phyloP scores from a whole-genome alignment of 805 yeast genomes.

The Candida orba region DNA sequence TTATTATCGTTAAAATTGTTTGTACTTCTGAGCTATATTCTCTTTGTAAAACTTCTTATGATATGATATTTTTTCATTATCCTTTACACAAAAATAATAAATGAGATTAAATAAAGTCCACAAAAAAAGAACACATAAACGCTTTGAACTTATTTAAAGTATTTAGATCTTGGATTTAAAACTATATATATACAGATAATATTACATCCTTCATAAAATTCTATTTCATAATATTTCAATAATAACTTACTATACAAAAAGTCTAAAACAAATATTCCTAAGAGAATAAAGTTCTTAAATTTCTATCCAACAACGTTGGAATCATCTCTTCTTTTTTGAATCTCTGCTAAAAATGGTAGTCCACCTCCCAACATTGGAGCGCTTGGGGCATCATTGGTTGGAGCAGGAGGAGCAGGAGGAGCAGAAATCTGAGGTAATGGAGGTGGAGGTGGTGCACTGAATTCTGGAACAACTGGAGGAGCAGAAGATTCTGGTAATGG shows the following conservation, averaged over 20 bases:
- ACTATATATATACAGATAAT: too few relatives aligned
- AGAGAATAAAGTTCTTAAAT: background rate
- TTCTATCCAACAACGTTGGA: constrained; percentile 35
- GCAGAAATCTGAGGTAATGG: constrained; percentile 21
- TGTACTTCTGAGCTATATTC: background rate
- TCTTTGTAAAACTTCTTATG: too few relatives aligned
- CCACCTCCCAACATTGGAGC: constrained; percentile 27
- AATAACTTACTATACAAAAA: background rate
- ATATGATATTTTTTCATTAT: too few relatives aligned
- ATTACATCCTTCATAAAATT: too few relatives aligned
- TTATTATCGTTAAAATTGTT: background rate
- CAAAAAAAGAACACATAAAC: too few relatives aligned
- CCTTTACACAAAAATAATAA: too few relatives aligned
- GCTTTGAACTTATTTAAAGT: too few relatives aligned
- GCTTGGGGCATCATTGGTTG: too few relatives aligned
- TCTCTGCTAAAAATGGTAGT: constrained; percentile 44
- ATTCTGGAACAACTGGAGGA: constrained; percentile 23
- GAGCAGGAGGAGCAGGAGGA: background rate
- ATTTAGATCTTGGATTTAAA: too few relatives aligned
- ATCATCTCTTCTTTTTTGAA: constrained; percentile 42
- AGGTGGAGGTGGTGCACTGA: constrained; percentile 27
- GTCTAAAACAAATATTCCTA: background rate
- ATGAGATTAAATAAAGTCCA: too few relatives aligned
- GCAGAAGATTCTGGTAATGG: constrained; percentile 27
- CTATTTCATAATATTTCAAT: background rate